Conservation (phyloP, 257 asterid species). For the Salvia miltiorrhiza region DNA sequence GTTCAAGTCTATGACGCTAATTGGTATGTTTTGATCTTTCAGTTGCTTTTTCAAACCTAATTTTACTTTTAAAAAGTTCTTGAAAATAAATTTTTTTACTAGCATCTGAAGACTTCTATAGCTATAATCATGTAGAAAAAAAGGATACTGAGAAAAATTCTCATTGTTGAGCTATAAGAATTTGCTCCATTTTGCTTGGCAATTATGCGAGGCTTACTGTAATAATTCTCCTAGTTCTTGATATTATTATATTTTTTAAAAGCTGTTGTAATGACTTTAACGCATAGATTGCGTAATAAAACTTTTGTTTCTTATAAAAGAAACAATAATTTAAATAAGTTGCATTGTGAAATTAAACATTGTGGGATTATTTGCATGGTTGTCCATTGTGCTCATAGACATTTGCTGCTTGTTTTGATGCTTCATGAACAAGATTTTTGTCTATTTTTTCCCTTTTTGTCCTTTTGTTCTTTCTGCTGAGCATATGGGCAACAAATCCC, state of each 20-base stretch:
- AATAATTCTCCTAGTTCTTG: neutral
- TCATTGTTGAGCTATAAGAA: neutral
- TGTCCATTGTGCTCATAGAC: conserved; percentile 6
- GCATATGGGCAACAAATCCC: neutral
- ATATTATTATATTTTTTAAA: neutral
- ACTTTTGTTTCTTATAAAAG: neutral
- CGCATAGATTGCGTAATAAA: neutral
- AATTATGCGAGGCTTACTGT: neutral
- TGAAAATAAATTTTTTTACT: too few relatives aligned
- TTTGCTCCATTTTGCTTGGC: conserved; percentile 4
- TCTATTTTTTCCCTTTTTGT: neutral
- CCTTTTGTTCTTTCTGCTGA: neutral
- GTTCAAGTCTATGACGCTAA: too few relatives aligned
- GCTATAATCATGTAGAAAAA: too few relatives aligned
- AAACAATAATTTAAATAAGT: neutral
- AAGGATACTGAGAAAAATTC: neutral
- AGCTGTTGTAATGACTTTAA: neutral
- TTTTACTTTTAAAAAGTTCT: too few relatives aligned
- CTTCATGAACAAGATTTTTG: neutral
- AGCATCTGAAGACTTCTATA: too few relatives aligned
- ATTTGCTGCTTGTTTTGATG: conserved; percentile 7
- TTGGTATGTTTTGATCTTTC: too few relatives aligned
- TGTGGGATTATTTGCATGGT: conserved; percentile 1
- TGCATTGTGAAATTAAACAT: neutral
- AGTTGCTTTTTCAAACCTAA: too few relatives aligned